Evolutionary conservation across 23 red algal species (phyloP).

Genomic region (Chondrus crispus): DNA sequence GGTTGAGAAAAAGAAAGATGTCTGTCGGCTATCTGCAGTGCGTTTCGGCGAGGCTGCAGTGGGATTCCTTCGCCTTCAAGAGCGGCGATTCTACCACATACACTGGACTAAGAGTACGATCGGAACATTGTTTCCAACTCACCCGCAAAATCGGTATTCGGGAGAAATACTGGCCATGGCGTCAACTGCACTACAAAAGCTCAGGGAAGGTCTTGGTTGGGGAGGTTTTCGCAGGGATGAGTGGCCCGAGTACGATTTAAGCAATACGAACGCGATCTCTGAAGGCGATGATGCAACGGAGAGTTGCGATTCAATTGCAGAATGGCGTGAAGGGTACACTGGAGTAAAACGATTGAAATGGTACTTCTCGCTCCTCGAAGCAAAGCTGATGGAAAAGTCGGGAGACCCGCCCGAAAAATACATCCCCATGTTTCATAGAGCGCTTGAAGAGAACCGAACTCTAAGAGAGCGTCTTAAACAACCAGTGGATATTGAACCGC

Average conservation of each 20-base stretch:
- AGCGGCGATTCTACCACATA: slow-evolving; percentile 41
- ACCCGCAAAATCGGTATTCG: slow-evolving; percentile 26
- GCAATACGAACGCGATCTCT: background rate
- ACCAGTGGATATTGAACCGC: slow-evolving; percentile 50
- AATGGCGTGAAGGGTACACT: background rate
- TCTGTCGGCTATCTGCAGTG: slow-evolving; percentile 18
- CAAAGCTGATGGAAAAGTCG: slow-evolving; percentile 28
- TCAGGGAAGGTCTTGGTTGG: background rate
- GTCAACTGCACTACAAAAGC: background rate
- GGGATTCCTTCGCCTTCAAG: slow-evolving; percentile 30
- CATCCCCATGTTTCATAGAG: slow-evolving; percentile 38
- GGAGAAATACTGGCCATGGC: background rate
- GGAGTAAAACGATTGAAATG: slow-evolving; percentile 11
- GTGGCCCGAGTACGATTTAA: background rate
- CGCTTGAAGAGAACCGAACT: slow-evolving; percentile 38
- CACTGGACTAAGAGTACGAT: slow-evolving; percentile 43
- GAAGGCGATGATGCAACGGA: background rate
- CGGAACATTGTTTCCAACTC: background rate
- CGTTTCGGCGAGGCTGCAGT: slow-evolving; percentile 40
- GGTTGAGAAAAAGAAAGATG: background rate
- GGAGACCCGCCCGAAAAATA: slow-evolving; percentile 25
- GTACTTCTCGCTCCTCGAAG: slow-evolving; percentile 51
- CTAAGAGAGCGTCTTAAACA: slow-evolving; percentile 19
- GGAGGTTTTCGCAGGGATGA: too few species aligned
- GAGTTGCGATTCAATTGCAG: background rate